Percentiles rank a stretch among this genome's conserved stretches.
These are phyloP conservation scores for Citrus medica DNA, from an alignment of 345 rosid genomes.

Conservation along the genomic window DNA sequence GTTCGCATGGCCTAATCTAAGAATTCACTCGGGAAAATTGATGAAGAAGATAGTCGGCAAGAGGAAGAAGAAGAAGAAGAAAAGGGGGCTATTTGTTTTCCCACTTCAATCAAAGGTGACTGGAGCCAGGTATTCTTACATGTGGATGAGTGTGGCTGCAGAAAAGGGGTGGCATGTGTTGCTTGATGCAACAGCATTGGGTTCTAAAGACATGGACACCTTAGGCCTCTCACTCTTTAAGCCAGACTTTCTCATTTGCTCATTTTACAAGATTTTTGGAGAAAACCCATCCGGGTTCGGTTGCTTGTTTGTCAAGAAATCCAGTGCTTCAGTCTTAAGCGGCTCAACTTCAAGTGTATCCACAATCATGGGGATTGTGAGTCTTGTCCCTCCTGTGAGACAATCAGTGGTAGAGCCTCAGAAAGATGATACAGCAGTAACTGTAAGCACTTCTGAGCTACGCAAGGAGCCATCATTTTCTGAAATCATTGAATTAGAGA, in stretches of 20 bases:
- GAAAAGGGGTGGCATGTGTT: constrained; percentile 82
- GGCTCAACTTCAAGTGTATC: constrained; percentile 26
- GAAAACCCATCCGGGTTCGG: constrained; percentile 71
- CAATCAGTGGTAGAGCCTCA: not conserved
- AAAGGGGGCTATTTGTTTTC: constrained; percentile 66
- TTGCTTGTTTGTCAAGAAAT: constrained; percentile 72
- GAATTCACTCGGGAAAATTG: constrained; percentile 43
- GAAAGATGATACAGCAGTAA: not conserved
- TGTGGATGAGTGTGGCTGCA: constrained; percentile 73
- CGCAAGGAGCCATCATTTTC: constrained; percentile 23
- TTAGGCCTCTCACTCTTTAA: constrained; percentile 74
- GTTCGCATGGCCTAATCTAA: constrained; percentile 64
- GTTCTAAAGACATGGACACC: constrained; percentile 86
- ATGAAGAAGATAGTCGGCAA: constrained; percentile 43
- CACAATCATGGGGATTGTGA: constrained; percentile 35
- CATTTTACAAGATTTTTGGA: constrained; percentile 72
- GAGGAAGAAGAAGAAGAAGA: constrained; percentile 31
- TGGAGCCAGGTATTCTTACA: constrained; percentile 67
- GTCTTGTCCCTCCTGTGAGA: constrained; percentile 24
- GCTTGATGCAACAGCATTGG: constrained; percentile 73
- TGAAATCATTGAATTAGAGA: constrained; percentile 32
- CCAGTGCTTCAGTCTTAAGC: constrained; percentile 37
- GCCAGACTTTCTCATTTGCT: constrained; percentile 78
- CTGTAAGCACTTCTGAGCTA: too few relatives aligned
- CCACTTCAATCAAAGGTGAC: constrained; percentile 78